Conservation (phyloP, 2,329 filamentous ascomycete genomes). For the Arthrobotrys pseudoclavata region DNA sequence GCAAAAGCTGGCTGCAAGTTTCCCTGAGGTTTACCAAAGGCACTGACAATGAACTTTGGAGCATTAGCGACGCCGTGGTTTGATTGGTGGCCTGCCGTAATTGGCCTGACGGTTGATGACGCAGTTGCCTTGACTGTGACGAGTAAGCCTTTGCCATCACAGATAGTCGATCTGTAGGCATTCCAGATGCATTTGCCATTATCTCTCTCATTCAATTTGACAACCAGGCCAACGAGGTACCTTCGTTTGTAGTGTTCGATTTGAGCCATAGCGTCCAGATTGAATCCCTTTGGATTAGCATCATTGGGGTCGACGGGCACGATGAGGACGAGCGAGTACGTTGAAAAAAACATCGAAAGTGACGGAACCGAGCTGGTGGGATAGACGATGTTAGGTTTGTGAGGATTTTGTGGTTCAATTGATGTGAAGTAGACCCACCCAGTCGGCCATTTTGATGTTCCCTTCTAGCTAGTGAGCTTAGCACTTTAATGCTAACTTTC, state of each 20-base stretch:
- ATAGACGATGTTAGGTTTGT: not conserved
- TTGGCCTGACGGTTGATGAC: not conserved
- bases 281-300: not conserved
- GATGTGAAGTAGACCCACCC: not conserved
- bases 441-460: not conserved
- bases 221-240: not conserved
- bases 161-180: not conserved
- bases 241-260: not conserved
- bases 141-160: not conserved
- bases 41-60: not conserved
- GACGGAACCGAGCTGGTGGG: not conserved
- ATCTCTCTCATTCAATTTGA: not conserved
- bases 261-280: not conserved
- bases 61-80: not conserved
- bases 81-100: not conserved
- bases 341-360: not conserved
- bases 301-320: not conserved
- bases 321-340: not conserved
- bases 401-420: not conserved
- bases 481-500: not conserved
- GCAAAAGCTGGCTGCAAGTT: not conserved
- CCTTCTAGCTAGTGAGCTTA: not conserved
- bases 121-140: constrained; percentile 7
- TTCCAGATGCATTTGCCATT: constrained; percentile 2
- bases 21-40: not conserved